Base-by-base conservation (phyloP, 352 stramenopile genomes). In the Pythium grandisporangium region DNA sequence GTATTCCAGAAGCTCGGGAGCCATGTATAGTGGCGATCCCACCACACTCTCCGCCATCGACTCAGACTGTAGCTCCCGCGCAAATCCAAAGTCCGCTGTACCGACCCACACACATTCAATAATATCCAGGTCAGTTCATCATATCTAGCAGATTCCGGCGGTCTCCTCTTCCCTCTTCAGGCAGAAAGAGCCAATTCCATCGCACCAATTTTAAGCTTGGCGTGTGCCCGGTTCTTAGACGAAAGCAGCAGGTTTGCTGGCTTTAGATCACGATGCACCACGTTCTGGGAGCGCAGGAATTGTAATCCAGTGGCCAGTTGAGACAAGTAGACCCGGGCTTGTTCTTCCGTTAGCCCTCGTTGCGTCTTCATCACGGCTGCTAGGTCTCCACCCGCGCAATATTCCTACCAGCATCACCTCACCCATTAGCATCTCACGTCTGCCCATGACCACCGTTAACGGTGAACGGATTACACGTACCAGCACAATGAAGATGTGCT, bases 401-500 rank as follows among this genome's bases (percentile, higher is more conserved):
- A 89, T 55, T 89, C 76, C 72, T 86, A 40, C 19, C 58, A 4
- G 8, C 32, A 27, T 12, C 5, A 6, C 26, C 6, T 20, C 7
- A 41, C n/a, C n/a, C n/a, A n/a, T n/a, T n/a, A n/a, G n/a, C n/a
- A n/a, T n/a, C n/a, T n/a, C n/a, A n/a, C n/a, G n/a, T n/a, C n/a
- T n/a, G n/a, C n/a, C n/a, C n/a, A n/a, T n/a, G n/a, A n/a, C n/a
- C n/a, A n/a, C n/a, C n/a, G n/a, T n/a, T n/a, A n/a, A n/a, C n/a
- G n/a, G n/a, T n/a, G n/a, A n/a, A n/a, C n/a, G n/a, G n/a, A n/a
- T n/a, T n/a, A n/a, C 2, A 46, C 46, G 5, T 30, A 86, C 73
- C 61, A 84, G 50, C 29, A 90, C 76, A 22, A 90, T 90, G 50
- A 82, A 90, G 37, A 90, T 90, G 42, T 84, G 66, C 16, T 81